Percentiles rank a stretch among this genome's conserved stretches.
phyloP scores from a whole-genome alignment of 495 filamentous ascomycete species.

The Lophiostoma macrostomum region DNA sequence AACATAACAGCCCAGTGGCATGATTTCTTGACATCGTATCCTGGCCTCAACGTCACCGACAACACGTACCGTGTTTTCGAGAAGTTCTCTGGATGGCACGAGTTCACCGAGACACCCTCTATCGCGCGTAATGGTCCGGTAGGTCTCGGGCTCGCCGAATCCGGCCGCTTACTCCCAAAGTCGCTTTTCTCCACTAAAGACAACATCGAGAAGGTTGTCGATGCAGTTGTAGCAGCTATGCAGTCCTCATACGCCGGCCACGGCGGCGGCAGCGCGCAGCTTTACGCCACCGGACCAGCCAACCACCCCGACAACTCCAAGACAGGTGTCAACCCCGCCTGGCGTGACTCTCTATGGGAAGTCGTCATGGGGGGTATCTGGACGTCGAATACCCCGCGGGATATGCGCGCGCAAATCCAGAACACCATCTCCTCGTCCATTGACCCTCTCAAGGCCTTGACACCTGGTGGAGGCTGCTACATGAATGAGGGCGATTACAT shows the following conservation, averaged over 20 bases:
- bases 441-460: constrained; percentile 24
- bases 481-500: constrained; percentile 33
- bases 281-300: constrained; percentile 29
- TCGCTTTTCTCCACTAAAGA: constrained; percentile 8
- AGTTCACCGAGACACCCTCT: constrained; percentile 16
- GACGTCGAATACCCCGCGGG: constrained; percentile 8
- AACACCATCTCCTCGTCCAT: constrained; percentile 19
- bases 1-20: constrained; percentile 23
- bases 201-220: constrained; percentile 14
- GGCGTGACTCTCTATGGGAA: constrained; percentile 24
- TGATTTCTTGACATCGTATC: constrained; percentile 28
- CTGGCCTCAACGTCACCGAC: constrained; percentile 18
- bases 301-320: constrained; percentile 29
- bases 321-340: constrained; percentile 26
- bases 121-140: constrained; percentile 29
- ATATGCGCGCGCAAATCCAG: constrained; percentile 10
- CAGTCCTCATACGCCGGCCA: constrained; percentile 15
- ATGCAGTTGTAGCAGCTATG: constrained; percentile 26
- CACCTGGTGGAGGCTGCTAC: constrained; percentile 29
- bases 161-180: constrained; percentile 24
- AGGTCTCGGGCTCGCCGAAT: constrained; percentile 22
- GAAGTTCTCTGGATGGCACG: constrained; percentile 23
- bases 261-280: constrained; percentile 17
- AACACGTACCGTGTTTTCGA: constrained; percentile 23
- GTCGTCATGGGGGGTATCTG: constrained; percentile 26